Evolutionary conservation across 352 stramenopile genomes (phyloP).

Genomic region (Pythium insidiosum): DNA sequence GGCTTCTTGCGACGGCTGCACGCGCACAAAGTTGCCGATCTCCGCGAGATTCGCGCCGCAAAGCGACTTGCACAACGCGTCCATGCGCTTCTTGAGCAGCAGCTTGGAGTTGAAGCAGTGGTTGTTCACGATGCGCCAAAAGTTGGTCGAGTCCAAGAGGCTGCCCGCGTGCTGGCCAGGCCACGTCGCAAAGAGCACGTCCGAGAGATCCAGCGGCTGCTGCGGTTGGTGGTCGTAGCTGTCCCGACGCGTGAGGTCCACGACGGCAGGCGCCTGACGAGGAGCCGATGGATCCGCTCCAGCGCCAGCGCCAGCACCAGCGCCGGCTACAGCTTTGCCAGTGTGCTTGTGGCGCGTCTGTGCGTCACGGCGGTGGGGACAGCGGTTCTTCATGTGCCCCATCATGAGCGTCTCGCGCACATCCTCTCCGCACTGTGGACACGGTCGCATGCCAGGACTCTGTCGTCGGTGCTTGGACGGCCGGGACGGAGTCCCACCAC

Average conservation of each 20-base stretch:
- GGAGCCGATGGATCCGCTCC: too few species aligned
- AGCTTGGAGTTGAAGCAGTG: slow-evolving; percentile 61
- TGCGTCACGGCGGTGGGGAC: slow-evolving; percentile 11
- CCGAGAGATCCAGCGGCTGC: slow-evolving; percentile 36
- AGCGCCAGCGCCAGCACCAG: too few species aligned
- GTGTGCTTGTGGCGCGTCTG: background rate
- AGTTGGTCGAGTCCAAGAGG: slow-evolving; percentile 66
- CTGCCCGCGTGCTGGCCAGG: slow-evolving; percentile 58
- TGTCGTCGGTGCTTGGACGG: slow-evolving; percentile 25
- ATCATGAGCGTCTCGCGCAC: slow-evolving; percentile 62
- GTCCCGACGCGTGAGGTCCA: slow-evolving; percentile 18
- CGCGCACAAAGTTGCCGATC: slow-evolving; percentile 40
- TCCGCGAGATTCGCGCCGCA: slow-evolving; percentile 65
- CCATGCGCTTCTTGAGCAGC: slow-evolving; percentile 64
- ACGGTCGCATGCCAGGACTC: slow-evolving; percentile 26
- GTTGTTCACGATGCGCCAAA: slow-evolving; percentile 66
- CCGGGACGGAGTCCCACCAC: too few species aligned
- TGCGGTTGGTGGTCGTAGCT: too few species aligned
- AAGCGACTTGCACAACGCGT: slow-evolving; percentile 53
- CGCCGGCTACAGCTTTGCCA: background rate
- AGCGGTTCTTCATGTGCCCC: slow-evolving; percentile 56
- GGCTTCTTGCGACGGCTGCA: slow-evolving; percentile 29
- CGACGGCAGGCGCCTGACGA: too few species aligned
- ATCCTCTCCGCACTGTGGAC: slow-evolving; percentile 55
- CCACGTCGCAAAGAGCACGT: slow-evolving; percentile 80